These are phyloP conservation scores for Onygena corvina DNA, from an alignment of 2,329 filamentous ascomycete genomes.

Conservation along the genomic window DNA sequence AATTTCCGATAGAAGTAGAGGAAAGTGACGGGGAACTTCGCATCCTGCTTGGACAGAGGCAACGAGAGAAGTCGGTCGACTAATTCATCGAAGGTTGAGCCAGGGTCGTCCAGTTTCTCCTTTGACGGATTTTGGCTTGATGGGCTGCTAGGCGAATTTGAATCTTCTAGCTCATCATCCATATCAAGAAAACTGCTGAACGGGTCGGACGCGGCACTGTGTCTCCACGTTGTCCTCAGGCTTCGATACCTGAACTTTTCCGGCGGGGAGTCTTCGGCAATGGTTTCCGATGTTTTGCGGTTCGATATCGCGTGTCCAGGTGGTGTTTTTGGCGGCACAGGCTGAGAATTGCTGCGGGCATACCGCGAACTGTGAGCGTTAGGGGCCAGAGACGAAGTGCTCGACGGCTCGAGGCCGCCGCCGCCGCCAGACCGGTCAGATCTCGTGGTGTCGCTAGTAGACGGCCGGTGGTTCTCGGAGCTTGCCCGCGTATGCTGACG, in stretches of 20 bases:
- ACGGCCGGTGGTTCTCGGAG: constrained; percentile 50
- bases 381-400: constrained; percentile 18
- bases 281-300: constrained; percentile 21
- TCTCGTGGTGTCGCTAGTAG: constrained; percentile 17
- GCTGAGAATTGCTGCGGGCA: constrained; percentile 40
- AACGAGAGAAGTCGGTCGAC: constrained; percentile 77
- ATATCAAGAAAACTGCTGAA: constrained; percentile 34
- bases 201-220: constrained; percentile 31
- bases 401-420: constrained; percentile 5
- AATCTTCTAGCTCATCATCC: constrained; percentile 32
- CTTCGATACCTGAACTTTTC: constrained; percentile 23
- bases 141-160: constrained; percentile 16
- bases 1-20: constrained; percentile 91
- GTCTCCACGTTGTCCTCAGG: constrained; percentile 28
- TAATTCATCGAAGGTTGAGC: constrained; percentile 49
- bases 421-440: constrained; percentile 12
- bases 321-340: constrained; percentile 37
- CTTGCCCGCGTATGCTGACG: constrained; percentile 57
- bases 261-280: constrained; percentile 23
- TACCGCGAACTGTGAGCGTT: constrained; percentile 36
- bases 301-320: constrained; percentile 25
- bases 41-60: constrained; percentile 73
- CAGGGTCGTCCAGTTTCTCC: constrained; percentile 27
- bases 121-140: constrained; percentile 23
- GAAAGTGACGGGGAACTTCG: constrained; percentile 79